Evolutionary conservation across 441 rosid genomes (phyloP).

Genomic region (Raphanus hybrid): DNA sequence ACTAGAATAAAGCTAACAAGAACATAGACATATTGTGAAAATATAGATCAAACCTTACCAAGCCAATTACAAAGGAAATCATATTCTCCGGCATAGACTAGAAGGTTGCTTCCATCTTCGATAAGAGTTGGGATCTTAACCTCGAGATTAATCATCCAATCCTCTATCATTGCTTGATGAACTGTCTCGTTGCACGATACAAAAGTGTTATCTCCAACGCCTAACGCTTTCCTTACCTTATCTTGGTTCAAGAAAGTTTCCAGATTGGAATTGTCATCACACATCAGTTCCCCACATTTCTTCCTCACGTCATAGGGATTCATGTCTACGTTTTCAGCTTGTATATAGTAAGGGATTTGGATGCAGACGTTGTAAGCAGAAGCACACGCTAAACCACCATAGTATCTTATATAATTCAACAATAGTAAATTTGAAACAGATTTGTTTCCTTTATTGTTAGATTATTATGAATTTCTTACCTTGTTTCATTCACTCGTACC

Average conservation of each 20-base stretch:
- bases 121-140: conserved; percentile 71
- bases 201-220: conserved; percentile 65
- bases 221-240: conserved; percentile 56
- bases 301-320: conserved; percentile 69
- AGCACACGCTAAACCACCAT: conserved; percentile 48
- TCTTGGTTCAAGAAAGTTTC: conserved; percentile 64
- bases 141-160: conserved; percentile 79
- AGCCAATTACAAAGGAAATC: conserved; percentile 90
- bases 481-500: neutral
- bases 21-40: too few species aligned
- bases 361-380: conserved; percentile 20
- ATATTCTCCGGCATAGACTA: conserved; percentile 78
- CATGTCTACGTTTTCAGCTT: neutral
- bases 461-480: neutral
- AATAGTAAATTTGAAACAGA: neutral
- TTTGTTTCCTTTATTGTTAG: neutral
- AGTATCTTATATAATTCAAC: neutral
- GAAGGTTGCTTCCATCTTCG: conserved; percentile 64
- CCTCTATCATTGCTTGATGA: conserved; percentile 50
- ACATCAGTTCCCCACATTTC: conserved; percentile 55
- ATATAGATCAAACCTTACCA: conserved; percentile 46
- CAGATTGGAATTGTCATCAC: conserved; percentile 73
- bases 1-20: too few species aligned
- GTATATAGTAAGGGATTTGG: neutral
- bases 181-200: conserved; percentile 67